phyloP scores from a whole-genome alignment of 257 asterid species.

The Penstemon eatonii region DNA sequence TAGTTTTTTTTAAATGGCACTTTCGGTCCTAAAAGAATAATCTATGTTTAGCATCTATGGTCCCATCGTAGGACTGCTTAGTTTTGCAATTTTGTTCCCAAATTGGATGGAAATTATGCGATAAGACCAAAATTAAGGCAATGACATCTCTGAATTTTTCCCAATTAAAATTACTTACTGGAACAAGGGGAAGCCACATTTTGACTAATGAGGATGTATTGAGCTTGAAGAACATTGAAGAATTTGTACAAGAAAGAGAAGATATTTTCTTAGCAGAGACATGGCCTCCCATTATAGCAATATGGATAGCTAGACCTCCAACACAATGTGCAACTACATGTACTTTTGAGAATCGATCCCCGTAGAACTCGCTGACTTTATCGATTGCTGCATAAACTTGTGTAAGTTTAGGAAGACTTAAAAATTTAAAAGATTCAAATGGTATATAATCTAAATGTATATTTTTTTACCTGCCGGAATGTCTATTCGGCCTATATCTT shows the following conservation, averaged over 20 bases:
- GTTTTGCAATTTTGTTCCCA: too few species aligned
- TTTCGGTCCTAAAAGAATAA: too few species aligned
- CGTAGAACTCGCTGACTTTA: constrained; percentile 38
- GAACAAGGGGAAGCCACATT: constrained; percentile 61
- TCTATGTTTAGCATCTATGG: too few species aligned
- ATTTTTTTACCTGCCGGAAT: constrained; percentile 41
- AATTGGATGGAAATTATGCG: too few species aligned
- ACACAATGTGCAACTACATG: constrained; percentile 57
- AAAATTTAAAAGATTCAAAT: background rate
- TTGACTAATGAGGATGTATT: constrained; percentile 44
- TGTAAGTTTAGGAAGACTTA: background rate
- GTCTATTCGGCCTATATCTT: constrained; percentile 54
- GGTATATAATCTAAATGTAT: background rate
- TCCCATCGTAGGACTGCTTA: too few species aligned
- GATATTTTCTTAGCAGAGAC: constrained; percentile 45
- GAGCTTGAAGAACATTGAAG: constrained; percentile 60
- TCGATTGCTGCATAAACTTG: constrained; percentile 39
- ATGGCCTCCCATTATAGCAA: constrained; percentile 59
- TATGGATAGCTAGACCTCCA: constrained; percentile 55
- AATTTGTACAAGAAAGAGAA: constrained; percentile 55
- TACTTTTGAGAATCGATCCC: constrained; percentile 28
- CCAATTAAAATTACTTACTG: constrained; percentile 39
- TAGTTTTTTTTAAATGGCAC: too few species aligned
- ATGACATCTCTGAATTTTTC: background rate
- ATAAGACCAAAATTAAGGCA: too few species aligned